A percentile compares a stretch with the other conserved stretches of the same genome.
Evolutionary conservation across 225 moss, liverwort and hornwort genomes (phyloP).

Genomic region (Sphagnum contortum): DNA sequence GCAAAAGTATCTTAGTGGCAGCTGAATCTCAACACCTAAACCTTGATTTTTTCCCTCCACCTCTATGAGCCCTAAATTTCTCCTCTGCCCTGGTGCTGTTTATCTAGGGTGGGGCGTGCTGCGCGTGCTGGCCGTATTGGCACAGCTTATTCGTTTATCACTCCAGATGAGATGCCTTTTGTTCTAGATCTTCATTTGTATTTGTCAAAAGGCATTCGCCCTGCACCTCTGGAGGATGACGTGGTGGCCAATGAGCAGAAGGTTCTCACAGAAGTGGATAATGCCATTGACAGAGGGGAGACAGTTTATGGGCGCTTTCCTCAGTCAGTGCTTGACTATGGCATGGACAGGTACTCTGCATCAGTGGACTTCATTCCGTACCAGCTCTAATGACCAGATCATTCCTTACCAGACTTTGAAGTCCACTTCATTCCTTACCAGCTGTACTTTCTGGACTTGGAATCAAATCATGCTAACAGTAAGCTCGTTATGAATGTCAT

Average conservation of each 20-base stretch:
- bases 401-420: too few species aligned
- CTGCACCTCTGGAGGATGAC: constrained; percentile 71
- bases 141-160: constrained; percentile 73
- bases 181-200: constrained; percentile 84
- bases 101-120: constrained; percentile 72
- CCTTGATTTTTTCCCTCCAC: too few species aligned
- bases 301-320: constrained; percentile 87
- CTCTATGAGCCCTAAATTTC: too few species aligned
- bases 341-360: constrained; percentile 49
- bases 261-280: constrained; percentile 44
- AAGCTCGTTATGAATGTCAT: too few species aligned
- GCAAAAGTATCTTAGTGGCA: too few species aligned
- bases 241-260: constrained; percentile 40
- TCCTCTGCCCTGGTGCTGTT: too few species aligned
- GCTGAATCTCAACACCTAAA: too few species aligned
- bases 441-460: too few species aligned
- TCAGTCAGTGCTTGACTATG: constrained; percentile 67
- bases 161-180: constrained; percentile 83
- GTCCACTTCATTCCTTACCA: too few species aligned
- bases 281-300: constrained; percentile 53
- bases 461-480: too few species aligned
- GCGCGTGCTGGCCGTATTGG: constrained; percentile 90
- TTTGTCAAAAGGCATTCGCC: constrained; percentile 73
- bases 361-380: background rate
- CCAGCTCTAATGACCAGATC: too few species aligned